These are phyloP conservation scores for Daldinia sp. DNA, from an alignment of 2,329 filamentous ascomycete genomes.

Conservation along the genomic window DNA sequence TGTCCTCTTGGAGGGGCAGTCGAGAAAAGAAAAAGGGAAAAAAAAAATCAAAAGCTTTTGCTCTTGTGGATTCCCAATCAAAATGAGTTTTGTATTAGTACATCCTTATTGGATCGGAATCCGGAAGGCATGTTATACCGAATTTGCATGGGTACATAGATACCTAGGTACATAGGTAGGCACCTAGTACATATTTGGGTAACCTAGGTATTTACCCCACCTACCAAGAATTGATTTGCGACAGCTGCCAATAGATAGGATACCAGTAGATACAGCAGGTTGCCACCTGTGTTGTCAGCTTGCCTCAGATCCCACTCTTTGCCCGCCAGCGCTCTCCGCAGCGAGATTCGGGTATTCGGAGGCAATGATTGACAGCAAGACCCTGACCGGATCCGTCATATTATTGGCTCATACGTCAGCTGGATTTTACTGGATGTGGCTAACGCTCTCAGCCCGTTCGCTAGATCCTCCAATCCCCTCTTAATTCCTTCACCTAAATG, in stretches of 20 bases:
- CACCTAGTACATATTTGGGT: too few relatives aligned
- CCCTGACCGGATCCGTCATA: slow-evolving; percentile 26
- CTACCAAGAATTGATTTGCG: too few relatives aligned
- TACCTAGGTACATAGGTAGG: too few relatives aligned
- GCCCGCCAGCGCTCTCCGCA: slow-evolving; percentile 10
- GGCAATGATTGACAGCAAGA: slow-evolving; percentile 5
- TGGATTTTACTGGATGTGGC: slow-evolving; percentile 28
- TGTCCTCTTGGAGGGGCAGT: slow-evolving; percentile 32
- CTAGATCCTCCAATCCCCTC: slow-evolving; percentile 16
- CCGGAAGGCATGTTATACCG: slow-evolving; percentile 26
- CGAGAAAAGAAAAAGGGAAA: slow-evolving; percentile 20
- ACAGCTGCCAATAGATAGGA: slow-evolving; percentile 1
- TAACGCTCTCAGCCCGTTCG: slow-evolving; percentile 12
- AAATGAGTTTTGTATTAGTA: slow-evolving; percentile 25
- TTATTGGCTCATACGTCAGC: slow-evolving; percentile 29
- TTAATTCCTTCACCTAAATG: neutral
- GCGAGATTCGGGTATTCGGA: slow-evolving; percentile 15
- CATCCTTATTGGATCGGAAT: slow-evolving; percentile 24
- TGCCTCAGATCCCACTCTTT: slow-evolving; percentile 25
- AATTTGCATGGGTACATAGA: too few relatives aligned
- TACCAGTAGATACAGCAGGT: too few relatives aligned
- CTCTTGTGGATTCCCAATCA: slow-evolving; percentile 38
- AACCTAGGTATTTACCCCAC: neutral
- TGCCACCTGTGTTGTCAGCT: slow-evolving; percentile 5
- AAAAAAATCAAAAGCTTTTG: slow-evolving; percentile 42